Evolutionary conservation across 371 early-diverging fungal genomes (phyloP).

Genomic region (Dichotomocladium elegans): DNA sequence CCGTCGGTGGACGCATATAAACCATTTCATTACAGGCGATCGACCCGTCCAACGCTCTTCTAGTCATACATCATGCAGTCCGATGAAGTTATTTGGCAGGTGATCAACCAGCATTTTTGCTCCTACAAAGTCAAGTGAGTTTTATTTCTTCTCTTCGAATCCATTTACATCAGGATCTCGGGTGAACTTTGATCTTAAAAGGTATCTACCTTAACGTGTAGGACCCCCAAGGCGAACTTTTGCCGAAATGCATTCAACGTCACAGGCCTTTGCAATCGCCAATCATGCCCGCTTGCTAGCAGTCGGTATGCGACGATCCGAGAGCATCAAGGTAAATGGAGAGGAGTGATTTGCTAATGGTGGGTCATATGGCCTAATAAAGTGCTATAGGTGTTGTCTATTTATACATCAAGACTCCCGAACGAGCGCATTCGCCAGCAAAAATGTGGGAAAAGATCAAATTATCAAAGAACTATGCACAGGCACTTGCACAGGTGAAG

Average conservation of each 20-base stretch:
- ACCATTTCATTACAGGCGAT: too few relatives aligned
- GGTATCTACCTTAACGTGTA: not conserved
- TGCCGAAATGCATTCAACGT: slow-evolving; percentile 99
- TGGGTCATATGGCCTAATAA: not conserved
- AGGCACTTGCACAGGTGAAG: slow-evolving; percentile 81
- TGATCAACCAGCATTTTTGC: slow-evolving; percentile 91
- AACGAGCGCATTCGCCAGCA: slow-evolving; percentile 94
- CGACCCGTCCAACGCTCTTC: too few relatives aligned
- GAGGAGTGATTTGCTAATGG: not conserved
- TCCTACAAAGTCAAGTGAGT: slow-evolving; percentile 94
- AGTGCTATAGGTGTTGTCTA: slow-evolving; percentile 64
- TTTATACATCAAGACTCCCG: slow-evolving; percentile 96
- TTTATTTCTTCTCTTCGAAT: not conserved
- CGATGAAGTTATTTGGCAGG: slow-evolving; percentile 88
- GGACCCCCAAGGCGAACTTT: slow-evolving; percentile 51
- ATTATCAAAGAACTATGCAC: slow-evolving; percentile 89
- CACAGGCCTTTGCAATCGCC: slow-evolving; percentile 96
- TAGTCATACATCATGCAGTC: slow-evolving; percentile 36
- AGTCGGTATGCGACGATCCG: slow-evolving; percentile 98
- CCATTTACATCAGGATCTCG: not conserved
- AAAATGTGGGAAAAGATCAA: slow-evolving; percentile 95
- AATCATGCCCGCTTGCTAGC: slow-evolving; percentile 98
- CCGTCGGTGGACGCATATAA: too few relatives aligned
- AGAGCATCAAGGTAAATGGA: slow-evolving; percentile 71
- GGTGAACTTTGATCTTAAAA: not conserved